Base-by-base conservation (phyloP, 192 early-diverging fungal species). In the Coemansia sp. region DNA sequence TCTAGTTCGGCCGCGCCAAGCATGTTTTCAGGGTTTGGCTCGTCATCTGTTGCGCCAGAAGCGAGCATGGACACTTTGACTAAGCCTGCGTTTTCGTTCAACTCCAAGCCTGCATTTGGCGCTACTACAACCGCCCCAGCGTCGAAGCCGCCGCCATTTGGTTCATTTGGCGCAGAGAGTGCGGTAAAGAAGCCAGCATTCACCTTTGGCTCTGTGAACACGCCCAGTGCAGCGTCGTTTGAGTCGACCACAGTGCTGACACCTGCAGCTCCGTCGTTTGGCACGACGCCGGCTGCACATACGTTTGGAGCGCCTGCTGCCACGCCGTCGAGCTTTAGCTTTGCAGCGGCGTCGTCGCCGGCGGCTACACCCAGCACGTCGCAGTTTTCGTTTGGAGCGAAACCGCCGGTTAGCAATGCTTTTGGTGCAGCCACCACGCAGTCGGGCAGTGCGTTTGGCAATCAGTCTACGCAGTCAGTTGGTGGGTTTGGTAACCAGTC, bases 161-260 rank as follows among this genome's bases (percentile, higher is more conserved):
- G 37, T 4, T 56, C 63, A 23, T 40, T 48, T n/a, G 56, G 60
- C 18, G 31, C 1, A 5, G 64, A 61, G n/a, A 49, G 49, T 18
- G 38, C 38, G 6, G 55, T 68, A 24, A 71, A 70, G 48, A 70
- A 71, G 58, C 68, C 64, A 6, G 36, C 47, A 36, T 73, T 79
- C 25, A 46, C 50, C 11, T 64, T 73, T 60, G 67, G 70, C 6
- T 40, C 56, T 17, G 51, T 70, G 51, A 71, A 71, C 59, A 78
- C 75, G 26, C 75, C 75, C 20, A 65, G 66, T 31, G 75, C 75
- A n/a, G 66, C 75, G n/a, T 66, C 70, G 3, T 78, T 79, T 21
- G 67, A 73, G 48, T 38, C 71, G 3, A 47, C 76, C 8, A 64
- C 59, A 17, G 64, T 73, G 21, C 58, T 71, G 4, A 79, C 71